These are phyloP conservation scores for Pseudoperonospora humuli DNA, from an alignment of 352 stramenopile species.

Conservation along the genomic window DNA sequence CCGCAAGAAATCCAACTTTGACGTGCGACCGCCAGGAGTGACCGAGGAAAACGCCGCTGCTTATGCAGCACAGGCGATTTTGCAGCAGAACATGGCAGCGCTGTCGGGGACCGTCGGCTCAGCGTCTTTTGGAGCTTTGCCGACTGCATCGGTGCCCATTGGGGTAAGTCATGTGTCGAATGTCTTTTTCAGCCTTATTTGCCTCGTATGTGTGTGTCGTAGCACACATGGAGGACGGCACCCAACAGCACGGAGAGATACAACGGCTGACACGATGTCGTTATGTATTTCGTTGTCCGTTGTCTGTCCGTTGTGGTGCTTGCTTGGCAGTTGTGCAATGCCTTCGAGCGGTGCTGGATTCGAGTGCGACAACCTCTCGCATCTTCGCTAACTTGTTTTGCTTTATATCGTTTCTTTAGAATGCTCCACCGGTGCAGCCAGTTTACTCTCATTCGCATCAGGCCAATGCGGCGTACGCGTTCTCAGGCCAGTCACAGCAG, in stretches of 20 bases:
- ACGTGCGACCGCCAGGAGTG: conserved; percentile 69
- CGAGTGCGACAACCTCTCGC: conserved; percentile 10
- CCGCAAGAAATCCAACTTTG: conserved; percentile 77
- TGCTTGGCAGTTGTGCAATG: conserved; percentile 21
- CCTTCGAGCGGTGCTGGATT: conserved; percentile 14
- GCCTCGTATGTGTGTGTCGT: neutral
- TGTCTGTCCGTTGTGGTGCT: conserved; percentile 34
- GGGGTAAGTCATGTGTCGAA: conserved; percentile 17
- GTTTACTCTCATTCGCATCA: conserved; percentile 21
- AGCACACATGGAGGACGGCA: conserved; percentile 8
- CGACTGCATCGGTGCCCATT: conserved; percentile 9
- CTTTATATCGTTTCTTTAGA: conserved; percentile 22
- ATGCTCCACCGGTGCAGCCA: conserved; percentile 2
- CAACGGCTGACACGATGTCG: conserved; percentile 39
- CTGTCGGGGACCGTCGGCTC: conserved; percentile 53
- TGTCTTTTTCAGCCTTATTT: neutral
- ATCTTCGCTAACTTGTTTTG: conserved; percentile 24
- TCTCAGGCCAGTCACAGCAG: conserved; percentile 74
- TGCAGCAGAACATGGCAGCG: conserved; percentile 78
- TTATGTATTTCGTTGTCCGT: conserved; percentile 43
- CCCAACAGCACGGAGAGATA: conserved; percentile 23
- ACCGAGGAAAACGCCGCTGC: conserved; percentile 77
- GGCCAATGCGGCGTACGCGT: conserved; percentile 8
- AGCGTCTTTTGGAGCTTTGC: conserved; percentile 49
- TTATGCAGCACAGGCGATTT: conserved; percentile 74